phyloP scores from a whole-genome alignment of 257 asterid genomes.

The Solanum tarapatanum region DNA sequence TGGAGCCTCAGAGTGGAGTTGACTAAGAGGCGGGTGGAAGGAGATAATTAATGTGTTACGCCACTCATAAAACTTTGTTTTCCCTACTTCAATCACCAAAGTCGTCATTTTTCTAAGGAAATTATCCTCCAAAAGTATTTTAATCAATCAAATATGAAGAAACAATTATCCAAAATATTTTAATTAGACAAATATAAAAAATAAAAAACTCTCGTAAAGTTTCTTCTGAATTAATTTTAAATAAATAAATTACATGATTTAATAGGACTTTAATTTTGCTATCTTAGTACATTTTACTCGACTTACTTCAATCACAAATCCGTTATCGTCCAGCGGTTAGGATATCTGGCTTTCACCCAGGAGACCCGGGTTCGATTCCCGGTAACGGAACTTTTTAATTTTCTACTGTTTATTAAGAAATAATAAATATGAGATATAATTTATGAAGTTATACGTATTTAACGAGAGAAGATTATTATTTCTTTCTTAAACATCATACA shows the following conservation, averaged over 20 bases:
- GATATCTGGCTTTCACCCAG: constrained; percentile 98
- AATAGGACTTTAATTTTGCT: not conserved
- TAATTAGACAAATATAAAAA: not conserved
- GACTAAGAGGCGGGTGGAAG: not conserved
- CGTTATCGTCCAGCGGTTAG: constrained; percentile 92
- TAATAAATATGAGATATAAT: not conserved
- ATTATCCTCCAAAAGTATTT: not conserved
- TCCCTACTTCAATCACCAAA: not conserved
- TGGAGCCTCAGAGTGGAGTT: not conserved
- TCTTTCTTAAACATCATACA: too few relatives aligned
- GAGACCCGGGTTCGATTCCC: constrained; percentile 98
- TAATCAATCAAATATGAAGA: not conserved
- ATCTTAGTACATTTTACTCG: too few relatives aligned
- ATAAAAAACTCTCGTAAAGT: not conserved
- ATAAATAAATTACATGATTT: not conserved
- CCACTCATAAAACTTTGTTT: not conserved
- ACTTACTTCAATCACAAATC: not conserved
- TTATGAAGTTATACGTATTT: too few relatives aligned
- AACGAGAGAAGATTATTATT: too few relatives aligned
- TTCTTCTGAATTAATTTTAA: not conserved
- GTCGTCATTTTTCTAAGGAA: not conserved
- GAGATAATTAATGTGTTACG: not conserved
- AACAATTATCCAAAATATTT: not conserved
- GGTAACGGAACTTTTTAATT: constrained; percentile 41
- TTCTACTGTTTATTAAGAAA: too few relatives aligned